Evolutionary conservation across 306 rosid genomes (phyloP).

Genomic region (Begonia fuchsioides): DNA sequence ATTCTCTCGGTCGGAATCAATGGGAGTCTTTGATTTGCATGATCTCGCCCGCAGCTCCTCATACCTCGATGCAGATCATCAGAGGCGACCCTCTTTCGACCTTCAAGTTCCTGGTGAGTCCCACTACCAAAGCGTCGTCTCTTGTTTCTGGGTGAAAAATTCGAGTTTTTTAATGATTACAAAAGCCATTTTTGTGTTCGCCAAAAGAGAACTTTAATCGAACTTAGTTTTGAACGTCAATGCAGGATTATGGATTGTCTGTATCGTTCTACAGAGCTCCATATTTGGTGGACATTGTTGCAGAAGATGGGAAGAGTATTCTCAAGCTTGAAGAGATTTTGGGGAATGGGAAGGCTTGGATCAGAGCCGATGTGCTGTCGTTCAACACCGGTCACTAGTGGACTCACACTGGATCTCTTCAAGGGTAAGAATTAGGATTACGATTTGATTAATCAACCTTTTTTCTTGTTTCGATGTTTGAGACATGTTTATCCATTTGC

Average conservation of each 20-base stretch:
- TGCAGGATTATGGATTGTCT: conserved; percentile 77
- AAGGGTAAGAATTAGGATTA: conserved; percentile 72
- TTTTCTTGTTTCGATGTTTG: conserved; percentile 1
- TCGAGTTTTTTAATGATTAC: no score
- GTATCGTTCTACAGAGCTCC: conserved; percentile 60
- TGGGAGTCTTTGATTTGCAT: conserved; percentile 88
- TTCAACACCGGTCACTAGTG: conserved; percentile 98
- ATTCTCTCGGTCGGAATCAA: conserved; percentile 79
- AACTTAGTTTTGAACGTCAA: neutral
- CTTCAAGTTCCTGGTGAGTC: conserved; percentile 66
- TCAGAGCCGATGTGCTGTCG: conserved; percentile 52
- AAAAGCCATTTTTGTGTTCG: no score
- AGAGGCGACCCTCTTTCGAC: conserved; percentile 77
- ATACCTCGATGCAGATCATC: conserved; percentile 46
- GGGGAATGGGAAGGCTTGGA: conserved; percentile 53
- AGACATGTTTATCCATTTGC: conserved; percentile 6
- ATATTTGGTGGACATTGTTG: conserved; percentile 63
- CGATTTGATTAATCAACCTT: neutral
- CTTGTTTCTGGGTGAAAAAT: no score
- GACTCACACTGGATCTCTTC: conserved; percentile 70
- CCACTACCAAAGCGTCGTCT: neutral
- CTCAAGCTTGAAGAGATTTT: conserved; percentile 51
- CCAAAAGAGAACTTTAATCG: no score
- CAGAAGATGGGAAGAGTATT: conserved; percentile 59
- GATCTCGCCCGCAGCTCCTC: conserved; percentile 45